phyloP scores from a whole-genome alignment of 2,329 filamentous ascomycete species.

The Tolypocladium sp. region DNA sequence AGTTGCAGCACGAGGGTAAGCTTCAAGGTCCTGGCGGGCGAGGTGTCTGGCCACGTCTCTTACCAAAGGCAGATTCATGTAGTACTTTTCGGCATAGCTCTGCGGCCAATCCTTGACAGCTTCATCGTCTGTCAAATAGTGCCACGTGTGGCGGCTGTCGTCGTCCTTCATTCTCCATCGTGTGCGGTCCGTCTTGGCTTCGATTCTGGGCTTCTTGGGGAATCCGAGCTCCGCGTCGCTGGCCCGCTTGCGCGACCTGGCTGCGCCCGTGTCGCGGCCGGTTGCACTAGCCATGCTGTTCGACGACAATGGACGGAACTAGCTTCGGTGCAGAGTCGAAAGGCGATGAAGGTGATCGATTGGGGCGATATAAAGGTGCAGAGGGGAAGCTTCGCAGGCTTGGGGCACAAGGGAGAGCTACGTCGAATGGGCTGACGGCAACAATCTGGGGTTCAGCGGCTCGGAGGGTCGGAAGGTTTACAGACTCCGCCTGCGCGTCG shows the following conservation, averaged over 20 bases:
- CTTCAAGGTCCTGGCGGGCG: not conserved
- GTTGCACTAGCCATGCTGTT: slow-evolving; percentile 19
- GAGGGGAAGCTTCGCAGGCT: not conserved
- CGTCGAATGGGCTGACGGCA: not conserved
- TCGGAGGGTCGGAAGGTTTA: not conserved
- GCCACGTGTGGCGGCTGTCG: slow-evolving; percentile 83
- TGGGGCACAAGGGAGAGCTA: not conserved
- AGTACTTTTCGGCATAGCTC: slow-evolving; percentile 80
- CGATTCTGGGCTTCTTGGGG: slow-evolving; percentile 38
- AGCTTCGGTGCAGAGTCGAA: not conserved
- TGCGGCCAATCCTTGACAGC: slow-evolving; percentile 74
- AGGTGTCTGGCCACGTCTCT: not conserved
- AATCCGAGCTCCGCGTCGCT: slow-evolving; percentile 27
- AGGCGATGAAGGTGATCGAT: not conserved
- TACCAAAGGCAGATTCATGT: slow-evolving; percentile 72
- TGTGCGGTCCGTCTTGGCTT: slow-evolving; percentile 62
- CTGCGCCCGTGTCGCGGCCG: slow-evolving; percentile 16
- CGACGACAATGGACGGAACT: not conserved
- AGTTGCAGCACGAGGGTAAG: slow-evolving; percentile 1
- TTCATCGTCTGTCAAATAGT: slow-evolving; percentile 71
- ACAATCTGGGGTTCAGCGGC: not conserved
- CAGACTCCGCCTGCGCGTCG: not conserved
- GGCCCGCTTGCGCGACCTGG: slow-evolving; percentile 33
- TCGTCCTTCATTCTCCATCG: slow-evolving; percentile 83
- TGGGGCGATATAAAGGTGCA: not conserved